phyloP scores from a whole-genome alignment of 352 stramenopile species.

The Phytophthora idaei region DNA sequence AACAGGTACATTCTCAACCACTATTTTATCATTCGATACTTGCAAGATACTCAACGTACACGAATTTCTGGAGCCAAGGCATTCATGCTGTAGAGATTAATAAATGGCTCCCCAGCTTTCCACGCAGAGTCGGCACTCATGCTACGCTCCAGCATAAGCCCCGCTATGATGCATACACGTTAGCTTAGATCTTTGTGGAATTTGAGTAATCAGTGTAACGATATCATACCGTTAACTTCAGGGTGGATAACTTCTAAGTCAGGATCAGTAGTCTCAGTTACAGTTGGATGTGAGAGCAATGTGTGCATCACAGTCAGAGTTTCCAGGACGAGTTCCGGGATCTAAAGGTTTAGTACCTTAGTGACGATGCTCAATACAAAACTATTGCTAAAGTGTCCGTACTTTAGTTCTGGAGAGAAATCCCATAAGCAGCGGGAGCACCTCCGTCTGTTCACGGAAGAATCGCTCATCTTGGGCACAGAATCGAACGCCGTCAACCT shows the following conservation, averaged over 20 bases:
- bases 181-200: constrained; percentile 2
- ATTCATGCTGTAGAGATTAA: constrained; percentile 34
- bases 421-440: constrained; percentile 53
- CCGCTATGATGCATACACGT: constrained; percentile 30
- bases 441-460: constrained; percentile 59
- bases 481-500: constrained; percentile 58
- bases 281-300: constrained; percentile 29
- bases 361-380: not conserved
- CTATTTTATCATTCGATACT: not conserved
- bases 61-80: constrained; percentile 32
- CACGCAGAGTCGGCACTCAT: constrained; percentile 29
- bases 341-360: constrained; percentile 23
- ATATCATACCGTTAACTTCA: constrained; percentile 58
- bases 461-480: constrained; percentile 60
- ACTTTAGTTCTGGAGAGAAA: constrained; percentile 66
- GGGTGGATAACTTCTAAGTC: constrained; percentile 34
- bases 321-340: constrained; percentile 43
- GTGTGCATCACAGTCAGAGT: constrained; percentile 35
- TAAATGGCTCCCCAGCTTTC: constrained; percentile 59
- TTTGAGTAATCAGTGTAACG: not conserved
- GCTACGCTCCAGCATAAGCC: constrained; percentile 50
- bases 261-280: not conserved
- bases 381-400: not conserved
- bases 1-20: not conserved
- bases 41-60: constrained; percentile 18